Conservation (phyloP, 2,329 filamentous ascomycete genomes). For the Pseudocercospora fuligena region DNA sequence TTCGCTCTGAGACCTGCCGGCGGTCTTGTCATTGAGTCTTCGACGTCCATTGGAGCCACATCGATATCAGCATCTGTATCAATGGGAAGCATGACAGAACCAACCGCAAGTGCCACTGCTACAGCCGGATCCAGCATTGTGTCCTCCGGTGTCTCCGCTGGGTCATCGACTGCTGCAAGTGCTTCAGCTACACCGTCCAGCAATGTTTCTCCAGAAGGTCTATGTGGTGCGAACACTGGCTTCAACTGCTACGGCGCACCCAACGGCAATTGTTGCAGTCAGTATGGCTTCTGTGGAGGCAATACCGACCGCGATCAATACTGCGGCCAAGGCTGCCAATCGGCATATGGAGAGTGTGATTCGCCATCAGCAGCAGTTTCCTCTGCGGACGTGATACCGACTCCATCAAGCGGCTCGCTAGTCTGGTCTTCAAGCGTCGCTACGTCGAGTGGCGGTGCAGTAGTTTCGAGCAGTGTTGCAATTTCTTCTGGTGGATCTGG, state of each 20-base stretch:
- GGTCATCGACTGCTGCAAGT: neutral
- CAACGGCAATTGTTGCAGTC: slow-evolving; percentile 16
- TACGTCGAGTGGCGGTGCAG: neutral
- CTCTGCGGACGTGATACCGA: neutral
- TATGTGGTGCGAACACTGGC: slow-evolving; percentile 6
- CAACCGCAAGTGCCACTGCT: neutral
- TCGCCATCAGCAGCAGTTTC: slow-evolving; percentile 3
- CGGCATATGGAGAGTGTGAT: slow-evolving; percentile 14
- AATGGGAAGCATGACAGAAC: slow-evolving; percentile 19
- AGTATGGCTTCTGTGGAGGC: slow-evolving; percentile 26
- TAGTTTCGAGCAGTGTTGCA: neutral
- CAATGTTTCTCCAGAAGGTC: slow-evolving; percentile 11
- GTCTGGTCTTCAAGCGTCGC: neutral
- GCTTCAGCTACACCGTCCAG: slow-evolving; percentile 22
- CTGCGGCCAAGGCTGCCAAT: slow-evolving; percentile 25
- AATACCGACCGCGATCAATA: slow-evolving; percentile 12
- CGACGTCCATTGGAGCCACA: slow-evolving; percentile 8
- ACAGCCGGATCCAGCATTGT: neutral
- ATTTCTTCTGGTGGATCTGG: neutral
- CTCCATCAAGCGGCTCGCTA: neutral
- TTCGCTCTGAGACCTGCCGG: slow-evolving; percentile 32
- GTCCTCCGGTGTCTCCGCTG: neutral
- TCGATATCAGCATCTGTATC: slow-evolving; percentile 14
- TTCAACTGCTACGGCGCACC: slow-evolving; percentile 14
- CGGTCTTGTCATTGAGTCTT: slow-evolving; percentile 25